Base-by-base conservation (phyloP, 2,329 filamentous ascomycete species). In the Thelonectria olida region DNA sequence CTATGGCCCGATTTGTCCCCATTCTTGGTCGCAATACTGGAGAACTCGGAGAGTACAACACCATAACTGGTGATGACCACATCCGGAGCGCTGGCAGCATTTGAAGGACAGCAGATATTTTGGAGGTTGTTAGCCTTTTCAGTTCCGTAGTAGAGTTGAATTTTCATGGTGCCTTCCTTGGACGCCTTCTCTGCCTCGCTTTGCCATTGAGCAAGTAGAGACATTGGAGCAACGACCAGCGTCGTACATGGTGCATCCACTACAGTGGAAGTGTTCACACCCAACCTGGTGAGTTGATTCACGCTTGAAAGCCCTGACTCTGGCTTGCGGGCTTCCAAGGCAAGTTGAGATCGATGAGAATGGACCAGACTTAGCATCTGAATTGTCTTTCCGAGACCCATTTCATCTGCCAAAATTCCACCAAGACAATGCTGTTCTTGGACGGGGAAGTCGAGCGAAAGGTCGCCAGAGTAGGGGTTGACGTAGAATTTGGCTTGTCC, bases 321-420 rank as follows among this genome's bases (percentile, higher is more conserved):
- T 27, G 76, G 63, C 6, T 71, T 67, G n/a, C 79, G 78, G 19
- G 78, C 74, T 22, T 75, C 72, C 13, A 76, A 71, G 4, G 82
- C 80, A 13, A 81, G 73, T 20, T 90, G 83, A 4, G 88, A 90
- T 63, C 86, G 88, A 74, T 98, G 92, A 0, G 92, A 88, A 74
- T 99, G 96, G 5, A 99, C 86, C 50, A 99, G 81, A 77, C 93
- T 96, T 63, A 99, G 87, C 93, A 99, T 98, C 74, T 99, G 95
- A 54, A 99, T 98, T 0, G 96, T 99, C 80, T 99, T 99, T 31
- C 96, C 96, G 2, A 99, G 82, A 47, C 96, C 96, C 96, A 99
- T 99, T 78, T 98, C 92, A 72, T 99, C 96, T 8, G 96, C 96
- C 41, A 99, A 81, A 58, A 99, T 92, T 6, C 96, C 96, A 44